Conservation (phyloP, 768 basidiomycete species). For the Hygrophoropsis aurantiaca region DNA sequence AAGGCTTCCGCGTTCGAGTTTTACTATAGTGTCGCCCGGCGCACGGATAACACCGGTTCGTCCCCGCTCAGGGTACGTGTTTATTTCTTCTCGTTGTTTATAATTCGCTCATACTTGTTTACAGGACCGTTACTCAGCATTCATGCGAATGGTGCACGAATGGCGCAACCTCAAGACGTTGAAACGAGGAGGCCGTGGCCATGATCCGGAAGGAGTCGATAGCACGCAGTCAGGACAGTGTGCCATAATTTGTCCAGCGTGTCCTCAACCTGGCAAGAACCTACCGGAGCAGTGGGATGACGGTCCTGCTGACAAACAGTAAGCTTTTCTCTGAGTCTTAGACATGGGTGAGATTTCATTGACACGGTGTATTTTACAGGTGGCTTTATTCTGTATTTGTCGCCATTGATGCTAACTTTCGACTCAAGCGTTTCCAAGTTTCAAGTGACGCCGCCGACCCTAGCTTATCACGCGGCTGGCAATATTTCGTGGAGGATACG, state of each 20-base stretch:
- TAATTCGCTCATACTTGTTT: background rate
- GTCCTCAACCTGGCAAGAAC: conserved; percentile 22
- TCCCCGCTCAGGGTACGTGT: conserved; percentile 9
- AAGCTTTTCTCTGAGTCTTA: too few species aligned
- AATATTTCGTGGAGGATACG: conserved; percentile 7
- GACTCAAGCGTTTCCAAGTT: conserved; percentile 1
- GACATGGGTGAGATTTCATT: background rate
- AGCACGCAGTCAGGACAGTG: background rate
- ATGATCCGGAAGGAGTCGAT: background rate
- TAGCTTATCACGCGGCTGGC: conserved; percentile 2
- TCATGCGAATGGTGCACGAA: conserved; percentile 6
- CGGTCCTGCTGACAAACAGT: too few species aligned
- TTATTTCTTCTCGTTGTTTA: background rate
- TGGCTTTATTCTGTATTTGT: conserved; percentile 6
- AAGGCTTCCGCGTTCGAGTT: conserved; percentile 33
- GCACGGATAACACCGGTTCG: conserved; percentile 31
- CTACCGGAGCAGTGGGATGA: conserved; percentile 16
- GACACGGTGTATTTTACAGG: background rate
- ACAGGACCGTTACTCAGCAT: conserved; percentile 11
- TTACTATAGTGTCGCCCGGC: conserved; percentile 21
- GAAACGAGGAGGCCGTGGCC: conserved; percentile 11
- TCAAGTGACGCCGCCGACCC: conserved; percentile 8
- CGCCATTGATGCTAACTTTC: conserved; percentile 10
- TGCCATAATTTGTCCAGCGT: conserved; percentile 8
- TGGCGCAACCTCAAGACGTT: conserved; percentile 10